Percentiles rank a stretch among this genome's conserved stretches.
These are phyloP conservation scores for Blastobotrys chiropterorum DNA, from an alignment of 805 yeast species.

Conservation along the genomic window DNA sequence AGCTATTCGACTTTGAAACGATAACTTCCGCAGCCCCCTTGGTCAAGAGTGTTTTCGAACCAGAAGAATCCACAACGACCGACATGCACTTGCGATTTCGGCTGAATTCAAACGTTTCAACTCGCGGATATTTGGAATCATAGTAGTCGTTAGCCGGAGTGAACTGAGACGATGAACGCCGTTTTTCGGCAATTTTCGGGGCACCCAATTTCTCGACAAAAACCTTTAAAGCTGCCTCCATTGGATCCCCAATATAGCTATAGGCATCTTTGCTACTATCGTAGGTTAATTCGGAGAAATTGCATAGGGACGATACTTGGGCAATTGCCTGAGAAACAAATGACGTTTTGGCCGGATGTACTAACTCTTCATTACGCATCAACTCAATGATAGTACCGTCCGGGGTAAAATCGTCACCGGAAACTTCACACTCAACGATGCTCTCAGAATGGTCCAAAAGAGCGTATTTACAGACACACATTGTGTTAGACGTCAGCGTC, in stretches of 20 bases:
- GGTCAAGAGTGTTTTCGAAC: slow-evolving; percentile 29
- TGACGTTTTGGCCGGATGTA: slow-evolving; percentile 7
- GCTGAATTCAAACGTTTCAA: slow-evolving; percentile 42
- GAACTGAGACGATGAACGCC: neutral
- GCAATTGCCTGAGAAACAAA: slow-evolving; percentile 27
- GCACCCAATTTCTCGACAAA: slow-evolving; percentile 35
- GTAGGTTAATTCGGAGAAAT: slow-evolving; percentile 29
- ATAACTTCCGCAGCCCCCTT: slow-evolving; percentile 55
- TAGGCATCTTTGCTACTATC: slow-evolving; percentile 30
- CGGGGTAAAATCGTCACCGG: slow-evolving; percentile 34
- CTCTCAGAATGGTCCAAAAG: slow-evolving; percentile 34
- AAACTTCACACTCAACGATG: slow-evolving; percentile 33
- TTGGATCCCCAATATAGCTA: slow-evolving; percentile 45
- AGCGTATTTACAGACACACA: slow-evolving; percentile 76
- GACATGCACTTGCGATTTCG: slow-evolving; percentile 50
- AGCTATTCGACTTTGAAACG: slow-evolving; percentile 36
- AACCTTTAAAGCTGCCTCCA: slow-evolving; percentile 46
- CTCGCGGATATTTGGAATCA: slow-evolving; percentile 12
- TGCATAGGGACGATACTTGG: slow-evolving; percentile 38
- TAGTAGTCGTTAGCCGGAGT: slow-evolving; percentile 15
- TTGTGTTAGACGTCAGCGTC: slow-evolving; percentile 94
- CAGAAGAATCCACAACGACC: slow-evolving; percentile 32
- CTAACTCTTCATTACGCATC: slow-evolving; percentile 22
- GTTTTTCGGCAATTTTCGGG: slow-evolving; percentile 10
- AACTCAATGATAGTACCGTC: slow-evolving; percentile 23